A percentile compares a stretch with the other conserved stretches of the same genome.
phyloP scores from a whole-genome alignment of 106 monocot species.

The Hemerocallis citrina region DNA sequence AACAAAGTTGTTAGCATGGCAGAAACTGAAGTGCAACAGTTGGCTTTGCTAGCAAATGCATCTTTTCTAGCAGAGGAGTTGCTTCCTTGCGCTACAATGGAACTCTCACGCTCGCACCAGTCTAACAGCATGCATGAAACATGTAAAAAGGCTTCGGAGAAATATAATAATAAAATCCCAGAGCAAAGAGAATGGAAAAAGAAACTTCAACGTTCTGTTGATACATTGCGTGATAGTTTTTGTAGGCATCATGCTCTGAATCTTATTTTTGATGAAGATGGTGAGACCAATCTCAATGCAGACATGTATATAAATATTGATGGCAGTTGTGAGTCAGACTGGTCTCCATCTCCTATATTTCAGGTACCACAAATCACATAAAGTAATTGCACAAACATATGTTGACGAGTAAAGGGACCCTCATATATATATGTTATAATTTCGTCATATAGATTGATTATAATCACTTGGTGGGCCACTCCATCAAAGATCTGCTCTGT shows the following conservation, averaged over 20 bases:
- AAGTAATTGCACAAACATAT: no score
- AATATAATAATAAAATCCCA: conserved; percentile 48
- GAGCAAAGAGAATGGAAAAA: conserved; percentile 94
- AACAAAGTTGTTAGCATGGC: conserved; percentile 86
- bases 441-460: no score
- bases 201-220: conserved; percentile 71
- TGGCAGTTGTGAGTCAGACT: conserved; percentile 48
- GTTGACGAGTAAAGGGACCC: no score
- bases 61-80: conserved; percentile 86
- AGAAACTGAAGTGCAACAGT: conserved; percentile 78
- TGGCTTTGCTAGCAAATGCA: conserved; percentile 90
- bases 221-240: conserved; percentile 67
- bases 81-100: conserved; percentile 77
- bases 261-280: conserved; percentile 89
- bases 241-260: conserved; percentile 94
- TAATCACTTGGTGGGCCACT: no score
- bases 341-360: conserved; percentile 76
- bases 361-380: conserved; percentile 41
- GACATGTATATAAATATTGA: conserved; percentile 84
- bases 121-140: conserved; percentile 37
- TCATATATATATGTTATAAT: no score
- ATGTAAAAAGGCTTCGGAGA: conserved; percentile 49
- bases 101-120: conserved; percentile 51
- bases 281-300: conserved; percentile 69
- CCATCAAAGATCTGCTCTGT: no score